Evolutionary conservation across 2,329 filamentous ascomycete genomes (phyloP).

Genomic region (Fusarium brevicatenulatum): DNA sequence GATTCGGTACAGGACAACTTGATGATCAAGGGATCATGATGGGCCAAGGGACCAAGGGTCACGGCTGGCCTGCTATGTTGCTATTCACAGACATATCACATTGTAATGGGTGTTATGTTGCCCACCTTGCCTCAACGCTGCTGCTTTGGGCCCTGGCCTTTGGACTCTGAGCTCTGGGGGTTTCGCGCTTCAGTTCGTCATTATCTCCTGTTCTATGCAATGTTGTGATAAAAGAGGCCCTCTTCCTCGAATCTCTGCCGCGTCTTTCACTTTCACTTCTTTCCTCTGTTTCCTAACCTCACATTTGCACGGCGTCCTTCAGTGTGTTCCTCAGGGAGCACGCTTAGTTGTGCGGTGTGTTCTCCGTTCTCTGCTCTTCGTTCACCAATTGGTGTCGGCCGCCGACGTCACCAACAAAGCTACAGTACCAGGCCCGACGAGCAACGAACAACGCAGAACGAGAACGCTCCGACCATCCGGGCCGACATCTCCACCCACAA

Average conservation of each 20-base stretch:
- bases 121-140: not conserved
- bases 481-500: slow-evolving; percentile 45
- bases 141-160: not conserved
- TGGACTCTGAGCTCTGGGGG: not conserved
- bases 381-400: slow-evolving; percentile 35
- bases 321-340: slow-evolving; percentile 30
- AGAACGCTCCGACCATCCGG: slow-evolving; percentile 45
- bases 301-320: slow-evolving; percentile 8
- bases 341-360: slow-evolving; percentile 33
- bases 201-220: slow-evolving; percentile 18
- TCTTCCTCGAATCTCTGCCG: not conserved
- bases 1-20: slow-evolving; percentile 26
- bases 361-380: slow-evolving; percentile 4
- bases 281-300: slow-evolving; percentile 8
- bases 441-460: slow-evolving; percentile 36
- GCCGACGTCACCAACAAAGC: slow-evolving; percentile 45
- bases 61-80: slow-evolving; percentile 9
- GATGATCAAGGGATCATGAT: slow-evolving; percentile 32
- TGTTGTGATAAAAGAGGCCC: slow-evolving; percentile 29
- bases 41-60: slow-evolving; percentile 25
- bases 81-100: slow-evolving; percentile 25
- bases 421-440: slow-evolving; percentile 36
- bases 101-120: slow-evolving; percentile 20
- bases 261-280: not conserved
- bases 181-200: slow-evolving; percentile 13